These are phyloP conservation scores for Phanerochaete carnosa DNA, from an alignment of 768 basidiomycete species.

Conservation along the genomic window DNA sequence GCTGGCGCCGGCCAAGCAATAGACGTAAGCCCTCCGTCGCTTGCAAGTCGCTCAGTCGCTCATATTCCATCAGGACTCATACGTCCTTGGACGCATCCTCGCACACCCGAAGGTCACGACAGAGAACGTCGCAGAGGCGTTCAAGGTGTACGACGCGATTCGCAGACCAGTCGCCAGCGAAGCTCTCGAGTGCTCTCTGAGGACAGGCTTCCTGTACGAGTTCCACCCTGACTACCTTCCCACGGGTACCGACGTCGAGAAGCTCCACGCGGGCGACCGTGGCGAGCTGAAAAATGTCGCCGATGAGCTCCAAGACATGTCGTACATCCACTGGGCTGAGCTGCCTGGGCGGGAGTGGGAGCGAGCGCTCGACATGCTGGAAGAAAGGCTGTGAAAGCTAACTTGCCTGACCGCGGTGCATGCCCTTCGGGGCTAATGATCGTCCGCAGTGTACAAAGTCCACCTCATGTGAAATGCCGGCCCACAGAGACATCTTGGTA, in stretches of 20 bases:
- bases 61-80: neutral
- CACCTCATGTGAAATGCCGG: no score
- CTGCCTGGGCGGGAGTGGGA: neutral
- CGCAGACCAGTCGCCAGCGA: constrained; percentile 1
- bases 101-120: neutral
- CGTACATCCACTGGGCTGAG: neutral
- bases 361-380: neutral
- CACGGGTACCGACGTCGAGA: neutral
- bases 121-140: neutral
- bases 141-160: constrained; percentile 4
- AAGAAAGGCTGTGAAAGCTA: neutral
- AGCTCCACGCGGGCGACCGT: neutral
- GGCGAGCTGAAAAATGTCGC: neutral
- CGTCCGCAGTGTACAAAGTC: no score
- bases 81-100: constrained; percentile 7
- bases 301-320: neutral
- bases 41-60: neutral
- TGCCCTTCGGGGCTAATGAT: no score
- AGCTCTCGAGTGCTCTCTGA: neutral
- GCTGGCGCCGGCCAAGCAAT: constrained; percentile 17
- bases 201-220: neutral
- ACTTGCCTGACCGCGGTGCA: no score
- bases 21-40: constrained; percentile 3
- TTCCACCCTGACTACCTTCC: neutral
- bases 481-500: no score